A percentile compares a stretch with the other conserved stretches of the same genome.
Conservation (phyloP, 345 rosid species). For the Ailanthus altissimus region DNA sequence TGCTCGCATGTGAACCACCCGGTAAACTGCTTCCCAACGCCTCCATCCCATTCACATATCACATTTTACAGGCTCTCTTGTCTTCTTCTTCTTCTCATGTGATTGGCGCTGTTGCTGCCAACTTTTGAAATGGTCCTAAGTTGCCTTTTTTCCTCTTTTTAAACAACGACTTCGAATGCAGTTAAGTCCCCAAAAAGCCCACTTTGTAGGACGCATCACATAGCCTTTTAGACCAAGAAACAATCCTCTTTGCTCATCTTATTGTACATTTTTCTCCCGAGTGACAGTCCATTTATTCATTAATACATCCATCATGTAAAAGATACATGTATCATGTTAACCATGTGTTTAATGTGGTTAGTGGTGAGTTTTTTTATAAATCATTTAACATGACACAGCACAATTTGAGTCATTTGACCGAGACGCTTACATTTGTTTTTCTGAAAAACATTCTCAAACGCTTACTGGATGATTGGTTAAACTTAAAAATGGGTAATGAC, state of each 20-base stretch:
- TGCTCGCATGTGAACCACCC: conserved; percentile 4
- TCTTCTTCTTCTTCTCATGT: conserved; percentile 8
- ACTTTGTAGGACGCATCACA: background rate
- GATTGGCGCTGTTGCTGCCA: conserved; percentile 6
- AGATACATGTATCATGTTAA: background rate
- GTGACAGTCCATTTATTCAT: background rate
- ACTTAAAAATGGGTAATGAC: background rate
- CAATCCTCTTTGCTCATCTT: background rate
- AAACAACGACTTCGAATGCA: background rate
- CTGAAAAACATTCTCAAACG: no score
- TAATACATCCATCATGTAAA: background rate
- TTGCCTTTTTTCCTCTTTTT: background rate
- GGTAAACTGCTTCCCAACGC: background rate
- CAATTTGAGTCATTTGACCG: background rate
- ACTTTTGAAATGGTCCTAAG: conserved; percentile 4
- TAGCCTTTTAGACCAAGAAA: background rate
- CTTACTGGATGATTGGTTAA: background rate
- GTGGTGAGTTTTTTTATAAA: background rate
- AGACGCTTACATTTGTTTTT: no score
- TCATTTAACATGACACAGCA: background rate
- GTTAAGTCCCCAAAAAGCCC: background rate
- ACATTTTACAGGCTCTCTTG: background rate
- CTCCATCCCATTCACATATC: background rate
- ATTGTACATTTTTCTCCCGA: background rate
- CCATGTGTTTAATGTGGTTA: background rate